These are phyloP conservation scores for Sphagnum magellanicum DNA, from an alignment of 228 moss, liverwort and hornwort genomes.

Conservation along the genomic window DNA sequence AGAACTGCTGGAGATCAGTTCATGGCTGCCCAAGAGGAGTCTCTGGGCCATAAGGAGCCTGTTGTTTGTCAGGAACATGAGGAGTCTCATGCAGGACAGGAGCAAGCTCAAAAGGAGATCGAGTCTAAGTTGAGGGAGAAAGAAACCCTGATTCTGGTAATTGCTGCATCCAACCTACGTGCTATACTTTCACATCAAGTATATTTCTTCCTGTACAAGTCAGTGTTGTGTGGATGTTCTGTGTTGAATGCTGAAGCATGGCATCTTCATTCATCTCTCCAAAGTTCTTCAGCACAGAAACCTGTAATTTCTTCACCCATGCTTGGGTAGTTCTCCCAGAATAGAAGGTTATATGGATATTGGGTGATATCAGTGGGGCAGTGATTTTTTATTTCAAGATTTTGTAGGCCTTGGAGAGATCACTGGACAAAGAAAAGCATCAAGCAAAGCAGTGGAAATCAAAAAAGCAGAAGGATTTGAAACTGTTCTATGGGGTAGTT, in stretches of 20 bases:
- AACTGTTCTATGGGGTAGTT: slow-evolving; percentile 58
- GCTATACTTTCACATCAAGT: too few species aligned
- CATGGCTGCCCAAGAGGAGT: slow-evolving; percentile 13
- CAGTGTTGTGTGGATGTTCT: too few species aligned
- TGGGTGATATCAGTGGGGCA: neutral
- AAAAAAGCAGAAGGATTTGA: slow-evolving; percentile 70
- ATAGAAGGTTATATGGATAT: slow-evolving; percentile 1
- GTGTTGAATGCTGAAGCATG: too few species aligned
- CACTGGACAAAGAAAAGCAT: slow-evolving; percentile 83
- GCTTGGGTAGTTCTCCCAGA: too few species aligned
- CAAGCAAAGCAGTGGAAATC: slow-evolving; percentile 58
- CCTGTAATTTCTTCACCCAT: too few species aligned
- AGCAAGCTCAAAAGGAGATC: slow-evolving; percentile 49
- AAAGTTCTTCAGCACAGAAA: too few species aligned
- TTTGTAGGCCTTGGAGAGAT: slow-evolving; percentile 74
- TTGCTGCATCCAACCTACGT: too few species aligned
- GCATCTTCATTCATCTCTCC: too few species aligned
- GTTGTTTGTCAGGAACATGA: slow-evolving; percentile 31
- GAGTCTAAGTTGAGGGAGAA: slow-evolving; percentile 49
- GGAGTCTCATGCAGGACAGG: too few species aligned
- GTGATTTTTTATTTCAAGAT: neutral
- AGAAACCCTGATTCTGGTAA: slow-evolving; percentile 79
- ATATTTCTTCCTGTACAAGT: too few species aligned
- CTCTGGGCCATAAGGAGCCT: slow-evolving; percentile 43
- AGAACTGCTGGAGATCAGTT: slow-evolving; percentile 50